Evolutionary conservation across 106 monocot species (phyloP).

Genomic region (Narthecium ossifragum): DNA sequence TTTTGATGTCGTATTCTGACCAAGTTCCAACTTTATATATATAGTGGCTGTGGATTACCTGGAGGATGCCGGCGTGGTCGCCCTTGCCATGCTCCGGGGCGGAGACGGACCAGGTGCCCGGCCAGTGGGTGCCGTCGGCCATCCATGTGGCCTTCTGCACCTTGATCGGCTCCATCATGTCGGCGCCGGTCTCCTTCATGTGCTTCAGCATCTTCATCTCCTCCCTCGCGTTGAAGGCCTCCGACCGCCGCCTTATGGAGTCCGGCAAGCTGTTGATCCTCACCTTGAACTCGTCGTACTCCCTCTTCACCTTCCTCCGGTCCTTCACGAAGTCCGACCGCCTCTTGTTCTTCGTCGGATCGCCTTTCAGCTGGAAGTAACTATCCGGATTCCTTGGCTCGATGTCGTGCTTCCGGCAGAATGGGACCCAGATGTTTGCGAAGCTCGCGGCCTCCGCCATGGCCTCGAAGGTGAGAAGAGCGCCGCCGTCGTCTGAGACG

Average conservation of each 20-base stretch:
- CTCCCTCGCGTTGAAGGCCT: slow-evolving; percentile 60
- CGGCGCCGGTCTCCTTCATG: slow-evolving; percentile 43
- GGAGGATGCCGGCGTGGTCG: slow-evolving; percentile 80
- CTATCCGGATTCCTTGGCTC: slow-evolving; percentile 83
- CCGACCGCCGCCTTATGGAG: slow-evolving; percentile 52
- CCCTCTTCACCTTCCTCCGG: slow-evolving; percentile 73
- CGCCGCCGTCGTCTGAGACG: slow-evolving; percentile 76
- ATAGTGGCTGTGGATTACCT: slow-evolving; percentile 23
- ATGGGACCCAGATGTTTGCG: slow-evolving; percentile 78
- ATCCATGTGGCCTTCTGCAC: slow-evolving; percentile 81
- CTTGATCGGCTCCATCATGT: slow-evolving; percentile 32
- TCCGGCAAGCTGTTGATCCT: slow-evolving; percentile 80
- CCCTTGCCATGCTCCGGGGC: slow-evolving; percentile 59
- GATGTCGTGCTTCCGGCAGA: slow-evolving; percentile 81
- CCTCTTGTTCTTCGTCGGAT: slow-evolving; percentile 87
- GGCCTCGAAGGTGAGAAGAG: slow-evolving; percentile 81
- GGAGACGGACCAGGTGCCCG: slow-evolving; percentile 51
- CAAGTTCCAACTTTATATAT: no score
- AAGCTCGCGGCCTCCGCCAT: slow-evolving; percentile 88
- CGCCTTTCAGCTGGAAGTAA: slow-evolving; percentile 66
- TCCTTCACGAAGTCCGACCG: slow-evolving; percentile 83
- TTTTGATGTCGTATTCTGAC: no score
- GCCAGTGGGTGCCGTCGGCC: slow-evolving; percentile 91
- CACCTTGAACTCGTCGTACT: slow-evolving; percentile 93
- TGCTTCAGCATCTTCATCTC: slow-evolving; percentile 68